phyloP scores from a whole-genome alignment of 805 yeast species.

The Saccharomyces eubayanus region DNA sequence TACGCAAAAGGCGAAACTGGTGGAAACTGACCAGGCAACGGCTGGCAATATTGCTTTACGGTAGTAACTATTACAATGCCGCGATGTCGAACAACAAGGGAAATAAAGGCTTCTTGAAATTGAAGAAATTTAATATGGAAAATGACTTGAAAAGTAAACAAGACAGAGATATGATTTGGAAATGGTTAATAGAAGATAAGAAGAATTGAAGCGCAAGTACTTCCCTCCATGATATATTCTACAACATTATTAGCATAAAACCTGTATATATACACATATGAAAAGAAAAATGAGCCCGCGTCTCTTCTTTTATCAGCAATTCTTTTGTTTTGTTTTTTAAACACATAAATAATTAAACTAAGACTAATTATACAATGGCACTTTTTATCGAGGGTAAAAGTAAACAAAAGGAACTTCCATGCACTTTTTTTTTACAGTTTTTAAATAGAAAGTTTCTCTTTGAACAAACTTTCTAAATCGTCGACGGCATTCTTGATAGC shows the following conservation, averaged over 20 bases:
- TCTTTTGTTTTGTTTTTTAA: neutral
- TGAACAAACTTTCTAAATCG: constrained; percentile 53
- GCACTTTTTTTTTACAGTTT: neutral
- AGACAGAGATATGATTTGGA: constrained; percentile 45
- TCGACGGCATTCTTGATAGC: constrained; percentile 68
- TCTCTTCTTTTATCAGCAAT: neutral
- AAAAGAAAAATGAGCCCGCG: neutral
- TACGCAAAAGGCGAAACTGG: constrained; percentile 11
- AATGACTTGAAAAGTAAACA: constrained; percentile 10
- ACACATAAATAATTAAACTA: neutral
- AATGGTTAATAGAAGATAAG: constrained; percentile 44
- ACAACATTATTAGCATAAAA: neutral
- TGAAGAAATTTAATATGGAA: neutral
- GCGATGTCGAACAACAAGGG: constrained; percentile 2
- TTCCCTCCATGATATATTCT: neutral
- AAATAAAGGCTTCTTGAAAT: constrained; percentile 3
- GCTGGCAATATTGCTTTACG: constrained; percentile 15
- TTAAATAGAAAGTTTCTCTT: constrained; percentile 42
- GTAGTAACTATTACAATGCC: constrained; percentile 6
- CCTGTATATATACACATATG: neutral
- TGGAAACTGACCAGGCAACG: constrained; percentile 16
- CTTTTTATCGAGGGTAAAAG: neutral
- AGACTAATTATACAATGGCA: neutral
- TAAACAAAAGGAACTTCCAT: neutral
- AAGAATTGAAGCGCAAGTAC: constrained; percentile 8